These are phyloP conservation scores for Penicillium fimorum DNA, from an alignment of 495 filamentous ascomycete species.

Conservation along the genomic window DNA sequence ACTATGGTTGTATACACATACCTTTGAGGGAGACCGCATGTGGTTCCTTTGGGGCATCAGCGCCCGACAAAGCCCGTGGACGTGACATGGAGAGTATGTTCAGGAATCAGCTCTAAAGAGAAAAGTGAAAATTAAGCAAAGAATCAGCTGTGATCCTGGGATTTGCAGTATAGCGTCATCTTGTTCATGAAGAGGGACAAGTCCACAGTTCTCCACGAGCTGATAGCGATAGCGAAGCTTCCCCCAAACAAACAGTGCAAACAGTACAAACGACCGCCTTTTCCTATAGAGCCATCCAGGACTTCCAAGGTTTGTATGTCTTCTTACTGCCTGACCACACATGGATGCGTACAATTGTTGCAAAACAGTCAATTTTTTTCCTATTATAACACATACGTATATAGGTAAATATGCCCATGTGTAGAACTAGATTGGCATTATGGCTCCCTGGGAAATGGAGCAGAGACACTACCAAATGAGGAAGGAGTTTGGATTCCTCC, in stretches of 20 bases:
- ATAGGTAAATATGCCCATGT: no score
- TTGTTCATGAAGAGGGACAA: constrained; percentile 1
- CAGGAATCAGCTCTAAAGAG: not conserved
- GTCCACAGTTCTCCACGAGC: constrained; percentile 11
- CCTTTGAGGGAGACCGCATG: constrained; percentile 87
- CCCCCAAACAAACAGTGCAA: constrained; percentile 23
- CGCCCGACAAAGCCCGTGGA: constrained; percentile 43
- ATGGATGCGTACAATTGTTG: not conserved
- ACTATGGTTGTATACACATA: constrained; percentile 19
- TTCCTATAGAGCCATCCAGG: not conserved
- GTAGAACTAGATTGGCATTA: no score
- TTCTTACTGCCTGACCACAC: no score
- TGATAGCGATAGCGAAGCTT: constrained; percentile 18
- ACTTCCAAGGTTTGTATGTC: no score
- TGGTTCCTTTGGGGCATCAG: constrained; percentile 68
- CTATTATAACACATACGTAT: no score
- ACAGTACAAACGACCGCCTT: constrained; percentile 18
- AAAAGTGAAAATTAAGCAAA: not conserved
- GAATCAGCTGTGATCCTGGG: not conserved
- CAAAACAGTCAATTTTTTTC: not conserved
- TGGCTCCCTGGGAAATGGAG: not conserved
- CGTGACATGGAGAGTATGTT: constrained; percentile 35
- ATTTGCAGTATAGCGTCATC: constrained; percentile 9
- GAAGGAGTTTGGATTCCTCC: not conserved
- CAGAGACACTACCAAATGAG: not conserved